These are phyloP conservation scores for Saccharomyces hybrid DNA, from an alignment of 1,139 yeast species.

Conservation along the genomic window DNA sequence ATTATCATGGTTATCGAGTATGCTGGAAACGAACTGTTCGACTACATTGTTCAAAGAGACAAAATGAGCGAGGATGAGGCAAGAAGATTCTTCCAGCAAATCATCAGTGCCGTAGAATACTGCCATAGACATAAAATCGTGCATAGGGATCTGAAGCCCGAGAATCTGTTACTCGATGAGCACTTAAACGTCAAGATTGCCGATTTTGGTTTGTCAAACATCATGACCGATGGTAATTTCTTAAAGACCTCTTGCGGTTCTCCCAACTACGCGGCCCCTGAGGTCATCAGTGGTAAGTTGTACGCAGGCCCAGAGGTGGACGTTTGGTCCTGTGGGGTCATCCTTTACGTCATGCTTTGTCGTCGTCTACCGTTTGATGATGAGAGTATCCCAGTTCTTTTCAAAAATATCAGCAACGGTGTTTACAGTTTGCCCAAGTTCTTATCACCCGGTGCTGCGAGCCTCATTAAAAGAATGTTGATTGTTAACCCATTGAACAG, in stretches of 20 bases:
- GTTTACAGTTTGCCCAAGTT: conserved; percentile 90
- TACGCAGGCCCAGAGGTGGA: conserved; percentile 99
- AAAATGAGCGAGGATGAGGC: conserved; percentile 94
- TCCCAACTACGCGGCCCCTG: conserved; percentile 98
- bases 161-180: conserved; percentile 82
- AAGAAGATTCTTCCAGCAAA: conserved; percentile 91
- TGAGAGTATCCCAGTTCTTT: conserved; percentile 91
- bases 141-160: conserved; percentile 93
- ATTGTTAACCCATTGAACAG: conserved; percentile 95
- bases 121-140: conserved; percentile 98
- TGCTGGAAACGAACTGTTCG: conserved; percentile 93
- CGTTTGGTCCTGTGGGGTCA: conserved; percentile 98
- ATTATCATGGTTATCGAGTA: conserved; percentile 95
- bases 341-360: conserved; percentile 91
- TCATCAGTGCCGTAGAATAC: conserved; percentile 94
- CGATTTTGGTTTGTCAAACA: conserved; percentile 88
- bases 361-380: conserved; percentile 97
- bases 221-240: conserved; percentile 97
- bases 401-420: conserved; percentile 92
- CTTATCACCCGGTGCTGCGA: conserved; percentile 81
- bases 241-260: conserved; percentile 94
- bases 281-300: conserved; percentile 89
- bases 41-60: conserved; percentile 77
- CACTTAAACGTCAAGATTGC: conserved; percentile 89
- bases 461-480: conserved; percentile 81